These are phyloP conservation scores for Nicotiana knightiana DNA, from an alignment of 257 asterid genomes.

Conservation along the genomic window DNA sequence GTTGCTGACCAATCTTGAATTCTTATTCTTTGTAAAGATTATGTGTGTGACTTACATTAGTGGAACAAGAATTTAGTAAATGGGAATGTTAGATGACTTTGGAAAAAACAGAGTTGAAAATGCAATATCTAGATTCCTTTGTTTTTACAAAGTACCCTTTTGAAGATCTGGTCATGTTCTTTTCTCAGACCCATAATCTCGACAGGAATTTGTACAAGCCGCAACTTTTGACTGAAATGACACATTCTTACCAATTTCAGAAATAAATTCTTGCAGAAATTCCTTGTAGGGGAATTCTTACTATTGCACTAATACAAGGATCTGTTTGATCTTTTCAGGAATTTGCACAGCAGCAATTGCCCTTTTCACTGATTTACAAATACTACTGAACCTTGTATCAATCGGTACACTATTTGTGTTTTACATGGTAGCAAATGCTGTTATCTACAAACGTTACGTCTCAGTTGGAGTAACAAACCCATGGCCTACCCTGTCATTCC, in stretches of 20 bases:
- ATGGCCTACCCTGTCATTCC: conserved; percentile 66
- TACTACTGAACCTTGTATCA: conserved; percentile 62
- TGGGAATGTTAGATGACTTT: conserved; percentile 1
- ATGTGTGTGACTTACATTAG: background rate
- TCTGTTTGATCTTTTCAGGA: conserved; percentile 38
- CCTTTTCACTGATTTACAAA: conserved; percentile 63
- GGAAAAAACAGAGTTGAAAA: background rate
- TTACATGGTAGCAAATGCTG: conserved; percentile 93
- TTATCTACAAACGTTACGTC: conserved; percentile 78
- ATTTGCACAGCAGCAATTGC: conserved; percentile 81
- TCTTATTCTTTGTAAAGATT: background rate
- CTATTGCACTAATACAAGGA: background rate
- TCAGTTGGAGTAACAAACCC: conserved; percentile 52
- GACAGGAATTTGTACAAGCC: background rate
- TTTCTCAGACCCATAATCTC: background rate
- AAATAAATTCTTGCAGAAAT: background rate
- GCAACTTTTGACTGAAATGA: conserved; percentile 4
- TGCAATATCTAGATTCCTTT: background rate
- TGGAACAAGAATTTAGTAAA: background rate
- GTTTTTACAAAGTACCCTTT: background rate
- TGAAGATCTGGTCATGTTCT: background rate
- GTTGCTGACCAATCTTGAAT: background rate
- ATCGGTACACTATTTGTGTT: conserved; percentile 89
- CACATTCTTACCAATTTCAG: background rate
- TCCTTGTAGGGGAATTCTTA: background rate